These are phyloP conservation scores for Chaetothyriales sp. DNA, from an alignment of 2,329 filamentous ascomycete genomes.

Conservation along the genomic window DNA sequence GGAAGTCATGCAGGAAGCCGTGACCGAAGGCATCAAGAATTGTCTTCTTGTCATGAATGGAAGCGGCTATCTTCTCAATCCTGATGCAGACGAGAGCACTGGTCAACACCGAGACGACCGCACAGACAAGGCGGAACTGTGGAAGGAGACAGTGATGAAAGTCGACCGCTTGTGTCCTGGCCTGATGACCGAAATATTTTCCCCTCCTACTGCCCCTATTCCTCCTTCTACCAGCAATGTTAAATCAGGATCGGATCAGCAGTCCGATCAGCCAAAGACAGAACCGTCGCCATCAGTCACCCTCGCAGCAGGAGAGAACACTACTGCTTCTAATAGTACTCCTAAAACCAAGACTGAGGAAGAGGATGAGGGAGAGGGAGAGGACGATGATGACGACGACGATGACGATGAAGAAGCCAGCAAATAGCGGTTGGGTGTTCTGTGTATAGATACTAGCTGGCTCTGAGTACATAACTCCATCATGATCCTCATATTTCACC, in stretches of 20 bases:
- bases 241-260: not conserved
- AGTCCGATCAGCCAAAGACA: not conserved
- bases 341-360: not conserved
- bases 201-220: slow-evolving; percentile 1
- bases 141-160: slow-evolving; percentile 46
- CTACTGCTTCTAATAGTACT: not conserved
- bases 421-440: too few relatives aligned
- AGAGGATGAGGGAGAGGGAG: not conserved
- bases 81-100: not conserved
- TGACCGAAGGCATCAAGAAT: slow-evolving; percentile 90
- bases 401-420: too few relatives aligned
- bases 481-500: too few relatives aligned
- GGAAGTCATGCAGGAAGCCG: slow-evolving; percentile 63
- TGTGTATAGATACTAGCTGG: too few relatives aligned
- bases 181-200: slow-evolving; percentile 30
- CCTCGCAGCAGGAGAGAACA: not conserved
- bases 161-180: slow-evolving; percentile 46
- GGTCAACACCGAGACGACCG: not conserved
- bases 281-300: not conserved
- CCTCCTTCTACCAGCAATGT: not conserved
- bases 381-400: too few relatives aligned
- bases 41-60: slow-evolving; percentile 89
- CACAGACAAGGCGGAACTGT: slow-evolving; percentile 27
- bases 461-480: too few relatives aligned
- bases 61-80: slow-evolving; percentile 52